Percentiles rank a stretch among this genome's conserved stretches.
These are phyloP conservation scores for Paramyrothecium roridum DNA, from an alignment of 2,329 filamentous ascomycete genomes.

Conservation along the genomic window DNA sequence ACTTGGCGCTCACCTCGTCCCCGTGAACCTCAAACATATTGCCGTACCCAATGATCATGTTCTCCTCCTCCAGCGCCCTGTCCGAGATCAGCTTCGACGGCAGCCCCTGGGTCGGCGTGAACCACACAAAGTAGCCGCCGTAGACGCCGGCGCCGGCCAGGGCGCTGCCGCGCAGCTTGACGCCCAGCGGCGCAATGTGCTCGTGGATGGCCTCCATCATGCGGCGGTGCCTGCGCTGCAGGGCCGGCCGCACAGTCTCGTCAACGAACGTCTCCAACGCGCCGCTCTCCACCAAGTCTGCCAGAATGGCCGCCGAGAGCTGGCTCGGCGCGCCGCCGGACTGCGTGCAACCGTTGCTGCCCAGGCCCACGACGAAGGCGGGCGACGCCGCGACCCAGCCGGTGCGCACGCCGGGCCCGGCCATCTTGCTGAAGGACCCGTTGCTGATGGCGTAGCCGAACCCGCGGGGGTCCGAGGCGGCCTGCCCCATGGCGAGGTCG, in stretches of 20 bases:
- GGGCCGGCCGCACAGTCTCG: conserved; percentile 36
- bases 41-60: conserved; percentile 66
- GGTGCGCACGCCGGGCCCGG: conserved; percentile 74
- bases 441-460: conserved; percentile 86
- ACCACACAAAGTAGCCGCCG: conserved; percentile 86
- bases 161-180: conserved; percentile 35
- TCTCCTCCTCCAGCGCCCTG: conserved; percentile 58
- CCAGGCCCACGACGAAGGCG: conserved; percentile 46
- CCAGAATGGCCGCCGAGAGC: conserved; percentile 49
- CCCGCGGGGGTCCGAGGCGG: conserved; percentile 32
- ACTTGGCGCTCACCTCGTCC: conserved; percentile 50
- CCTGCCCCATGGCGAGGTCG: conserved; percentile 63
- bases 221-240: conserved; percentile 40
- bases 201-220: conserved; percentile 58
- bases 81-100: conserved; percentile 55
- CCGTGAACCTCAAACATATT: conserved; percentile 65
- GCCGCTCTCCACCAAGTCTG: conserved; percentile 42
- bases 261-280: conserved; percentile 42
- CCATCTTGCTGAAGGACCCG: conserved; percentile 86
- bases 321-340: conserved; percentile 58
- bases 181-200: conserved; percentile 61
- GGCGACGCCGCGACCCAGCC: conserved; percentile 82
- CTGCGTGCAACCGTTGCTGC: conserved; percentile 49
- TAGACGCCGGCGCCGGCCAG: conserved; percentile 47
- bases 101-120: conserved; percentile 53